Conservation (phyloP, 352 stramenopile species). For the Thalassiosira livingstoniorum region DNA sequence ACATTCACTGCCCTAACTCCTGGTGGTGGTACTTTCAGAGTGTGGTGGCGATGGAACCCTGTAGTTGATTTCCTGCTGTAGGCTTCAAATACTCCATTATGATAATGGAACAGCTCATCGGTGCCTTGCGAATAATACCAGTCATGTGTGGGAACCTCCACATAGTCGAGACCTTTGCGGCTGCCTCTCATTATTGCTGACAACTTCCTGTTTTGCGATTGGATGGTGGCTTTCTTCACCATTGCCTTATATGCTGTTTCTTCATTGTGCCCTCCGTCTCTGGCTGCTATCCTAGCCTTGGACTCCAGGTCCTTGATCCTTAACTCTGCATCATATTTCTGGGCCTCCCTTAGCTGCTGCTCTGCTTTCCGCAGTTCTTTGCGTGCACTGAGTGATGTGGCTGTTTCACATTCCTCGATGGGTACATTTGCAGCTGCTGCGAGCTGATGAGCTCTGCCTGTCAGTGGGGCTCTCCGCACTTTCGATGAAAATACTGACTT, state of each 20-base stretch:
- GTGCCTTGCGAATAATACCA: slow-evolving; percentile 4
- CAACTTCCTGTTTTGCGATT: slow-evolving; percentile 6
- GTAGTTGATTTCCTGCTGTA: neutral
- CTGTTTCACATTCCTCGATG: too few species aligned
- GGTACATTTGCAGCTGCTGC: neutral
- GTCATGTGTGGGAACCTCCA: slow-evolving; percentile 1
- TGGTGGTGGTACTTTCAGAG: too few species aligned
- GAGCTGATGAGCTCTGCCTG: neutral
- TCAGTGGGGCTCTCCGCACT: neutral
- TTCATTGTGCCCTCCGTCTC: neutral
- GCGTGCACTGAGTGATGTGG: neutral
- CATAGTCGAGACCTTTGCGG: neutral
- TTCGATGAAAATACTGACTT: neutral
- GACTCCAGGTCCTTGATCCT: neutral
- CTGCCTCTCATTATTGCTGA: neutral
- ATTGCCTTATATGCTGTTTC: neutral
- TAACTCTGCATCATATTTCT: neutral
- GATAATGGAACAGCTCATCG: slow-evolving; percentile 13
- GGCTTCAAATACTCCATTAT: slow-evolving; percentile 29
- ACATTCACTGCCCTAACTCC: too few species aligned
- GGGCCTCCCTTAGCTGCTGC: neutral
- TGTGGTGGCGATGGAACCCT: neutral
- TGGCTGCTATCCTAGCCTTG: neutral
- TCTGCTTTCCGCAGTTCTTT: neutral
- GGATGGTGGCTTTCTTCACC: neutral